Base-by-base conservation (phyloP, 345 rosid species). In the Sonneratia caseolaris region DNA sequence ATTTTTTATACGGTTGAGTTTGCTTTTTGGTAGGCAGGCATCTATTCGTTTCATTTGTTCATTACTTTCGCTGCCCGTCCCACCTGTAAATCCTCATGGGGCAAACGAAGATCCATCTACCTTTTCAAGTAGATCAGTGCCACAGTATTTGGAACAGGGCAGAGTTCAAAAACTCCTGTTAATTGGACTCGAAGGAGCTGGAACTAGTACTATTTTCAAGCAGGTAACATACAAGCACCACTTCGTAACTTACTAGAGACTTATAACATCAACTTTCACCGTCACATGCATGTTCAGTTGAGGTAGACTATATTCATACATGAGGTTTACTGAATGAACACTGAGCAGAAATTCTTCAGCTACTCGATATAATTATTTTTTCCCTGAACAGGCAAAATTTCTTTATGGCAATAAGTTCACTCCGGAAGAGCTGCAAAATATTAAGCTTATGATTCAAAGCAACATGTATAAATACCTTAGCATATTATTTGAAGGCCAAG, bases 401-500 rank as follows among this genome's bases (percentile, higher is more conserved):
- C 73, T 88, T 67, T 88, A 84, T 70, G 91, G 88, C 62, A 82
- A 81, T 68, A 75, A 66, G 37, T 88, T 86, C 75, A 79, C 84
- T 37, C 49, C 76, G 61, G 89, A 86, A 56, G 93, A 88, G 78
- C 76, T 83, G 70, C 84, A 83, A 74, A 73, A 75, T 71, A 82
- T 88, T 70, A 88, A 88, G 80, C 79, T 83, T 43, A 83, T 86
- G 85, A 88, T 88, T 78, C 93, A 88, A 73, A 86, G 90, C 71
- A 84, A 82, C 55, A 78, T 88, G 84, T 88, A 84, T 77, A 82
- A 78, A 69, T 88, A 86, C 77, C 93, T 88, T 76, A 86, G 93
- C 71, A 74, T 82, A 64, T 81, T 88, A 72, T 85, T 86, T 73
- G 93, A 88, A 69, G 90, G 90, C 38, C 76, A 90, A 27, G 90